phyloP scores from a whole-genome alignment of 225 moss, liverwort and hornwort species.

The Takakia lepidozioides region DNA sequence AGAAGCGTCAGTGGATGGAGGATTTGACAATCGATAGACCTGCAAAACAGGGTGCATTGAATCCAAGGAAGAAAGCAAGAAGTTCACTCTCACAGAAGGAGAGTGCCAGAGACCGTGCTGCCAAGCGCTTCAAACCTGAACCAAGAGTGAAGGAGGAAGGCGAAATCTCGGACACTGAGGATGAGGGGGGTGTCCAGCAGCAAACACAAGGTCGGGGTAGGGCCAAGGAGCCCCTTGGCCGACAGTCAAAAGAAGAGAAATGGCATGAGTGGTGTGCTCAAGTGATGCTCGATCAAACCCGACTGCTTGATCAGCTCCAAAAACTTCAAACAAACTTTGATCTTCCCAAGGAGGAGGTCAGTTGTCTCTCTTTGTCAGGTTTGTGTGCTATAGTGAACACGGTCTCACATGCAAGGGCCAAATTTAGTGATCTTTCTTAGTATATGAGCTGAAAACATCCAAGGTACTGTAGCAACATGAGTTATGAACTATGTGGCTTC shows the following conservation, averaged over 20 bases:
- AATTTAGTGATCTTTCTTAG: too few species aligned
- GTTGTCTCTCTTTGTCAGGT: too few species aligned
- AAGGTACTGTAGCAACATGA: too few species aligned
- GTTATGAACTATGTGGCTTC: too few species aligned
- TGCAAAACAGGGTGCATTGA: slow-evolving; percentile 32
- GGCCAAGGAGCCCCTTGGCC: slow-evolving; percentile 46
- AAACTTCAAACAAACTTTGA: slow-evolving; percentile 73
- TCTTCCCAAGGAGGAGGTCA: slow-evolving; percentile 87
- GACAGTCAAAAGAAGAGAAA: slow-evolving; percentile 82
- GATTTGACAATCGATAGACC: slow-evolving; percentile 53
- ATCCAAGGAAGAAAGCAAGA: slow-evolving; percentile 44
- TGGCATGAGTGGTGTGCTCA: slow-evolving; percentile 99
- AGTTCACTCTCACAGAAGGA: slow-evolving; percentile 39
- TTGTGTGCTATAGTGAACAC: too few species aligned
- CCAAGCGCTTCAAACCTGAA: slow-evolving; percentile 56
- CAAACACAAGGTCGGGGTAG: slow-evolving; percentile 51
- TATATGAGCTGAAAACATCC: too few species aligned
- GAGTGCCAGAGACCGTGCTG: slow-evolving; percentile 60
- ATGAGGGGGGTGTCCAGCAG: slow-evolving; percentile 49
- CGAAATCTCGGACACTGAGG: slow-evolving; percentile 95
- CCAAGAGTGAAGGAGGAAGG: slow-evolving; percentile 85
- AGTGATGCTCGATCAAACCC: slow-evolving; percentile 85
- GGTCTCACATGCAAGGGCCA: too few species aligned
- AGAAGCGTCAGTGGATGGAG: slow-evolving; percentile 64
- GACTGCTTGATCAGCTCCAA: slow-evolving; percentile 72